These are phyloP conservation scores for Primulina huaijiensis DNA, from an alignment of 257 asterid species.

Conservation along the genomic window DNA sequence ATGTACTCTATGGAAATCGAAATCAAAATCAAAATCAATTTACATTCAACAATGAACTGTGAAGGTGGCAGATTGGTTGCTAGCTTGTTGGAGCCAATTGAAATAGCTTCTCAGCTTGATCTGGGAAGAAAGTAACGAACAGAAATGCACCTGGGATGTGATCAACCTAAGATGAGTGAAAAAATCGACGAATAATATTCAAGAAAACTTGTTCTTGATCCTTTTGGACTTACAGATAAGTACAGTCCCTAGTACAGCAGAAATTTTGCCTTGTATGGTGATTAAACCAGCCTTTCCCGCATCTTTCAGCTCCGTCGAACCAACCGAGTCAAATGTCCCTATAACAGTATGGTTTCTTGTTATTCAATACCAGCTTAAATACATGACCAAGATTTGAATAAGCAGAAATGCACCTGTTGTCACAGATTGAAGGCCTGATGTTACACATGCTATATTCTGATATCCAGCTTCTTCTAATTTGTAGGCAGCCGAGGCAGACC, in stretches of 20 bases:
- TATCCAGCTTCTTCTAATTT: conserved; percentile 71
- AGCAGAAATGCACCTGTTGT: conserved; percentile 51
- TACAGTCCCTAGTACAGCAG: conserved; percentile 84
- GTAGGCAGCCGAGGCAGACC: conserved; percentile 75
- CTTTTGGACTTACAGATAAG: conserved; percentile 63
- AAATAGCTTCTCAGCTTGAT: conserved; percentile 80
- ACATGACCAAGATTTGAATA: background rate
- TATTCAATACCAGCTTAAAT: background rate
- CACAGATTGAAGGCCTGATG: conserved; percentile 90
- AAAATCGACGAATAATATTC: background rate
- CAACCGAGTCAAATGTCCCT: conserved; percentile 81
- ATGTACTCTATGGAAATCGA: background rate
- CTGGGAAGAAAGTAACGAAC: conserved; percentile 85
- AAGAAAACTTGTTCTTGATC: conserved; percentile 1
- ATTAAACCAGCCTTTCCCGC: conserved; percentile 96
- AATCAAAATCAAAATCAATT: conserved; percentile 5
- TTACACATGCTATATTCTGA: conserved; percentile 66
- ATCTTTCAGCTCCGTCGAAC: conserved; percentile 82
- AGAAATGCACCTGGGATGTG: conserved; percentile 65
- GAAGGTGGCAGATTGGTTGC: conserved; percentile 29
- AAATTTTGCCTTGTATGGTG: conserved; percentile 80
- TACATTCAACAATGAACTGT: conserved; percentile 6
- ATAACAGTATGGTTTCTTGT: background rate
- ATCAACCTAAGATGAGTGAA: background rate
- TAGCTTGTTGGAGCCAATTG: conserved; percentile 54